Evolutionary conservation across 2,329 filamentous ascomycete species (phyloP), one percentile per base, ranked within the genome.

Genomic region (Cytospora chrysosperma): DNA sequence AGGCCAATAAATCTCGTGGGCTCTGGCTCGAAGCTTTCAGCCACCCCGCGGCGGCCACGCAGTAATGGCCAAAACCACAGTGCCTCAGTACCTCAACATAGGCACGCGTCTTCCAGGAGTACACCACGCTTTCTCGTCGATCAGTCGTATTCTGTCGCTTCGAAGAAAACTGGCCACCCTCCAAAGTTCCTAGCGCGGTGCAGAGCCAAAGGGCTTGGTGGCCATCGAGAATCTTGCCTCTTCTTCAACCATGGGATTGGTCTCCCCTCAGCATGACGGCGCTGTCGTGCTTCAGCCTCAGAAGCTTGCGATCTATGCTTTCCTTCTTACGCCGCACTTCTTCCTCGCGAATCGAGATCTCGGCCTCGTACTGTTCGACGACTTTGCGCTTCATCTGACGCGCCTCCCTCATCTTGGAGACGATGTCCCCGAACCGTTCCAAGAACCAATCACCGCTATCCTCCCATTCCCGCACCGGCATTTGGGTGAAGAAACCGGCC

Each of bases 361-460:
- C 83, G 9, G 73, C 73, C 72, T 87, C 85, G 64, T 85, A 87
- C 28, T 74, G 72, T 32, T 78, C 75, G 32, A 86, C 77, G 64
- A 81, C 74, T 49, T 75, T 72, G 56, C 85, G 78, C 73, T 85
- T 86, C 17, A 73, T 74, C 63, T 77, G 77, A 12, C 85, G 78
- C 24, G 81, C 77, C 57, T 79, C 75, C 64, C 78, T 79, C 66
- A 87, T 71, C 59, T 74, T 76, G 65, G 77, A 73, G 71, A 85
- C 78, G 50, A 87, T 73, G 3, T 75, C 75, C 9, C 78, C 74
- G 65, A 87, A 87, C 65, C 80, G 81, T 51, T 79, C 78, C 26
- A 85, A 74, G 62, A 87, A 85, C 85, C 85, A 87, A 67, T 86
- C 83, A 6, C 85, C 85, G 1, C 83, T 79, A 17, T 79, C 76